Evolutionary conservation across 2,329 filamentous ascomycete genomes (phyloP), one percentile per base, ranked within the genome.

Genomic region (Penicillium glabrum): DNA sequence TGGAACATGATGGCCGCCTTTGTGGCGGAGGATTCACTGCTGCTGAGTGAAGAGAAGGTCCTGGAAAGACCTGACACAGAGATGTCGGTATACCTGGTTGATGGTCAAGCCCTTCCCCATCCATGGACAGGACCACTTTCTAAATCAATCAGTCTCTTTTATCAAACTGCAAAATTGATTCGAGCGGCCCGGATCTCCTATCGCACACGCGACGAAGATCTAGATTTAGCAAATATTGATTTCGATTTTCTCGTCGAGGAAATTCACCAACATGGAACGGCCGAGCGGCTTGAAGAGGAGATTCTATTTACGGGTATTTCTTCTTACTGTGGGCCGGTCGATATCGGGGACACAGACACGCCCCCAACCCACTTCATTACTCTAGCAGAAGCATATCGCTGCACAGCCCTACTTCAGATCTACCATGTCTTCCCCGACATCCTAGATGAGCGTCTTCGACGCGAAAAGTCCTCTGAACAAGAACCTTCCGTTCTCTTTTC

Each of bases 1-100:
- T 66, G 63, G 63, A 66, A 64, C 27, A 58, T 64, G 52, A 33
- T 66, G 8, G 62, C 63, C 33, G 63, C 63, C 3, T 64, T 66
- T 53, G 62, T 66, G 27, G 53, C 63, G 10, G 62, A 64, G 14
- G 62, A 64, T 27, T 61, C 60, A 1, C 47, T 63, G 6, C 59
- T 66, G n/a, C 23, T 66, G 11, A 58, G 57, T 6, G 51, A 60
- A 37, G 62, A 63, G 31, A 59, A 50, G 21, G 56, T 59, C 1
- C 26, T 56, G 9, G 58, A 64, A 16, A 55, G 50, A 23, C 58
- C 53, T 9, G 58, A 64, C 9, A 39, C 43, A 3, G 60, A 66
- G 26, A 55, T 58, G 10, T 64, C 63, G 1, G 50, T 66, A 7
- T 66, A 66, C 46, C 45, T 66, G 46, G 57, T 66, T 9, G 63